Base-by-base conservation (phyloP, 2,329 filamentous ascomycete genomes). In the Fusarium sp. region DNA sequence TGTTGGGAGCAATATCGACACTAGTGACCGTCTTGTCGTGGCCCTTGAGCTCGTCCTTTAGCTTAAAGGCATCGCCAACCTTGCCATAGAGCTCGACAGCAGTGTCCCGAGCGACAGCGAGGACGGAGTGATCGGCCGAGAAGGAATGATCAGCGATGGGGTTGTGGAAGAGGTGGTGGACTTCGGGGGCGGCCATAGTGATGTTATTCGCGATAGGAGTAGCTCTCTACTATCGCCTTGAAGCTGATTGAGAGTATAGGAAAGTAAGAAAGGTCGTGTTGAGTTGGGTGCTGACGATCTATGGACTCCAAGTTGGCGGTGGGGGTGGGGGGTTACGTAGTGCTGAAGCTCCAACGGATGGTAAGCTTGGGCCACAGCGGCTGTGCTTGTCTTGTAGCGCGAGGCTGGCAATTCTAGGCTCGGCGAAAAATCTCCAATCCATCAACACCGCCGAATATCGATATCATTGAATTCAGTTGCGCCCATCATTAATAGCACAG, bases 71-170 rank as follows among this genome's bases (percentile, higher is more conserved):
- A 78, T 85, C 90, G 79, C 93, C 94, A 62, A 87, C 87, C 77
- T 87, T 89, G 78, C 88, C 86, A 82, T 98, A 98, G 45, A 99
- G 91, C 86, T 98, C 94, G 78, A 99, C 92, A 75, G 90, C 89
- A 79, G 92, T 94, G 81, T 98, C 95, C 78, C 94, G 93, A 72
- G 95, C 93, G 64, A 99, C 95, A 64, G 96, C 96, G 64, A 99
- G 89, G 33, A 92, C 95, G 81, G 91, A 86, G 81, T 91, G 93
- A 84, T 99, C 96, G 71, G 94, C 91, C 73, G 95, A 97, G 89
- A 99, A 99, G 64, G 95, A 98, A 84, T 99, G 96, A 86, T 99
- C 96, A 75, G 94, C 94, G 80, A 99, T 98, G 70, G 95, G 94
- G 77, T 92, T 91, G 86, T 98, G 94, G 86, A 99, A 99, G 75